These are phyloP conservation scores for Passalora sequoiae DNA, from an alignment of 2,329 filamentous ascomycete species.

Conservation along the genomic window DNA sequence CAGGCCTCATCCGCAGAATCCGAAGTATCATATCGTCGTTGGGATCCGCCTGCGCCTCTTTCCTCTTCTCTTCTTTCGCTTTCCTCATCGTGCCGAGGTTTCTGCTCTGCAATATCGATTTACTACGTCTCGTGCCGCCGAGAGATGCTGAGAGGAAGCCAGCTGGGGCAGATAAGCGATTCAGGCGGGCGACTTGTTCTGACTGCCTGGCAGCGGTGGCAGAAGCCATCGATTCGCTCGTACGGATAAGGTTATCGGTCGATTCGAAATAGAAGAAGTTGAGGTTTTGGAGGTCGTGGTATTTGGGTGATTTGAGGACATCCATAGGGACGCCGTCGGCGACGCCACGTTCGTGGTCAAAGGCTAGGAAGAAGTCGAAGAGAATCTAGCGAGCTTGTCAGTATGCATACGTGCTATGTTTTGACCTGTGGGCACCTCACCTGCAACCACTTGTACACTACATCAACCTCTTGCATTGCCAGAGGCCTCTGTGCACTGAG, in stretches of 20 bases:
- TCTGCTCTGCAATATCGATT: conserved; percentile 79
- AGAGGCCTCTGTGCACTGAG: conserved; percentile 79
- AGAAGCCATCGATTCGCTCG: conserved; percentile 92
- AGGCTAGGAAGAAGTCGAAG: conserved; percentile 90
- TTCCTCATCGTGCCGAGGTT: conserved; percentile 95
- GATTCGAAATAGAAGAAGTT: conserved; percentile 99
- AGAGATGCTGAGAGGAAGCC: conserved; percentile 51
- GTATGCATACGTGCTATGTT: not conserved
- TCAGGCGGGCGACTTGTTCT: conserved; percentile 42
- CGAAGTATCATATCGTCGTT: conserved; percentile 97
- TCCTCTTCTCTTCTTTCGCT: conserved; percentile 91
- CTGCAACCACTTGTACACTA: conserved; percentile 91
- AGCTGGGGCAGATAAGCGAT: conserved; percentile 66
- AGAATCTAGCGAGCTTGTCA: conserved; percentile 50
- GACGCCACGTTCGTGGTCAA: conserved; percentile 76
- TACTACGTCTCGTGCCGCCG: conserved; percentile 42
- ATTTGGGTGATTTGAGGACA: conserved; percentile 93
- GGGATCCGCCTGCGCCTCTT: conserved; percentile 91
- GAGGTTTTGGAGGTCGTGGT: conserved; percentile 90
- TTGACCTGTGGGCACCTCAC: conserved; percentile 17
- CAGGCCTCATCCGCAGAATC: conserved; percentile 89
- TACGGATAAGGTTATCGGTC: conserved; percentile 84
- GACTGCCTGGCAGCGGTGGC: conserved; percentile 77
- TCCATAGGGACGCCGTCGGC: conserved; percentile 84
- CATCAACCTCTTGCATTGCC: conserved; percentile 80